These are phyloP conservation scores for Schizonepeta tenuifolia DNA, from an alignment of 257 asterid genomes.

Conservation along the genomic window DNA sequence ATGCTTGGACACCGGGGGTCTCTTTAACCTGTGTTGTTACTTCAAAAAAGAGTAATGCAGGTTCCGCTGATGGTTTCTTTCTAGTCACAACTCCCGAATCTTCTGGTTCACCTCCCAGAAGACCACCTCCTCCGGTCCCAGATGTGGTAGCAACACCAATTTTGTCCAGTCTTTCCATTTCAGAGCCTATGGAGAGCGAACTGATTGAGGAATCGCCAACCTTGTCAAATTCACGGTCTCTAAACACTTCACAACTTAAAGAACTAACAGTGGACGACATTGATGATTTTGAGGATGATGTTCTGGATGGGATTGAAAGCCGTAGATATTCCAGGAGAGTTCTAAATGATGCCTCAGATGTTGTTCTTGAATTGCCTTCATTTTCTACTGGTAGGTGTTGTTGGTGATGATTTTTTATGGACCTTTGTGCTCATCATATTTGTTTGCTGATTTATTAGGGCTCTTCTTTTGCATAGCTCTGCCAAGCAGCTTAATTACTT, in stretches of 20 bases:
- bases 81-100: slow-evolving; percentile 75
- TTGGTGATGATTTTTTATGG: slow-evolving; percentile 18
- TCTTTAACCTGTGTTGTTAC: slow-evolving; percentile 35
- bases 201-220: slow-evolving; percentile 60
- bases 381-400: slow-evolving; percentile 74
- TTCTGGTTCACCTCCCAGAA: slow-evolving; percentile 93
- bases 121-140: slow-evolving; percentile 76
- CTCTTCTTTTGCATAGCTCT: slow-evolving; percentile 9
- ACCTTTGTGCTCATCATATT: slow-evolving; percentile 15
- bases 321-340: slow-evolving; percentile 90
- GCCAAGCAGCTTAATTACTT: slow-evolving; percentile 3
- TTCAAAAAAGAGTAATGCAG: slow-evolving; percentile 76
- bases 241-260: slow-evolving; percentile 58
- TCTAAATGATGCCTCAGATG: slow-evolving; percentile 90
- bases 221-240: slow-evolving; percentile 69
- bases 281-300: slow-evolving; percentile 81
- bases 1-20: slow-evolving; percentile 5
- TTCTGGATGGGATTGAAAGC: slow-evolving; percentile 69
- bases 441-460: slow-evolving; percentile 9
- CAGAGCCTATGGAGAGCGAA: slow-evolving; percentile 67
- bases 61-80: slow-evolving; percentile 79
- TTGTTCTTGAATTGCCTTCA: slow-evolving; percentile 76
- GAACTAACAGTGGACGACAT: slow-evolving; percentile 93
- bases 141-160: slow-evolving; percentile 52
- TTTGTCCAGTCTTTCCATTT: slow-evolving; percentile 55